Base-by-base conservation (phyloP, 2,329 filamentous ascomycete genomes). In the Gaeumannomyces sp. region DNA sequence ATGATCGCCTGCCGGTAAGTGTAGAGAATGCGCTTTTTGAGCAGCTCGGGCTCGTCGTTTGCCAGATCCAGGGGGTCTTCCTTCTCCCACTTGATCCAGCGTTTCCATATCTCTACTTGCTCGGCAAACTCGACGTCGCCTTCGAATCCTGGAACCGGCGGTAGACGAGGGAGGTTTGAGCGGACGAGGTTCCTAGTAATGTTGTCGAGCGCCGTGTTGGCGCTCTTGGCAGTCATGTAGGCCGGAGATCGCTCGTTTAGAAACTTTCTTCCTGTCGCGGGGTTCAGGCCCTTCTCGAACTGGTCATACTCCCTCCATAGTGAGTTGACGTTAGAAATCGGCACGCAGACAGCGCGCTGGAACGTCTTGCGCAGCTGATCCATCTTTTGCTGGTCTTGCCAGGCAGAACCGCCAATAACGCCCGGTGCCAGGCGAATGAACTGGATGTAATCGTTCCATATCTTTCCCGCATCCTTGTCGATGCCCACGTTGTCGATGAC, bases 351-450 rank as follows among this genome's bases (percentile, higher is more conserved):
- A 19, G 94, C 94, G 64, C 89, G 89, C 72, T 97, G 93, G 74
- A 97, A 99, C 0, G 92, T 91, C 74, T 96, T 96, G 66, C 95
- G 89, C 63, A 99, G 79, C 70, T 91, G 83, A 71, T 99, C 95
- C 90, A 97, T 96, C 81, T 99, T 99, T 74, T 98, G 95, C 77
- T 94, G 91, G 73, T 98, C 95, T 76, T 98, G 93, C 96, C 95
- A 99, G 66, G 86, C 89, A 66, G 83, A 89, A 59, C 94, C 95
- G 31, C 93, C 94, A 66, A 95, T 85, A 65, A 87, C 87, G 7
- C 95, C 95, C 1, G 95, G 95, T 0, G 90, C 92, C 56, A 87
- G 91, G 73, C 93, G 93, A 76, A 98, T 86, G 73, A 99, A 97
- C 69, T 95, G 88, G 67, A 99, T 89, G 72, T 98, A 98, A 69